Percentiles rank a stretch among this genome's conserved stretches.
Conservation (phyloP, 495 filamentous ascomycete species). For the Xylaria telfairii region DNA sequence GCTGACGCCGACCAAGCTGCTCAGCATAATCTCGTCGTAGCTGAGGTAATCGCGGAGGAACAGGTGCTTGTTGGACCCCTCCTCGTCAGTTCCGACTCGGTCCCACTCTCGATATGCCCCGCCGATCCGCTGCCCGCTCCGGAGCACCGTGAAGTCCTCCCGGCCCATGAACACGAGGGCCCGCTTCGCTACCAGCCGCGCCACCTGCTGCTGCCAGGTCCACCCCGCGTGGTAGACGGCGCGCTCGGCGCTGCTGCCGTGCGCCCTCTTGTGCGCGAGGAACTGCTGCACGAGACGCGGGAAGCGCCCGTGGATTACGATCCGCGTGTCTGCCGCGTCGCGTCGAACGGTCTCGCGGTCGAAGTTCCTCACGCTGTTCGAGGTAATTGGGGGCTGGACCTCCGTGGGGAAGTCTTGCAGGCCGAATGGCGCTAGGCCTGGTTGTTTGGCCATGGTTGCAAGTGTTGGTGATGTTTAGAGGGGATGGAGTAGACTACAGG, state of each 20-base stretch:
- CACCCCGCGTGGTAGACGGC: constrained; percentile 26
- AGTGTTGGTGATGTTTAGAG: too few relatives aligned
- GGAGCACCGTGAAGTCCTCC: constrained; percentile 30
- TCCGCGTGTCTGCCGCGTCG: constrained; percentile 30
- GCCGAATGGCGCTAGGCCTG: constrained; percentile 21
- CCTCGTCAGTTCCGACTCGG: constrained; percentile 27
- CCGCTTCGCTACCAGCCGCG: constrained; percentile 35
- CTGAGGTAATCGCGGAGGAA: constrained; percentile 32
- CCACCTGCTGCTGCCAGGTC: constrained; percentile 31
- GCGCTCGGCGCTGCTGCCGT: constrained; percentile 27
- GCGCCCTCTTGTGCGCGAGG: constrained; percentile 30
- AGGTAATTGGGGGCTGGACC: constrained; percentile 15
- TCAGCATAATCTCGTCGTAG: constrained; percentile 42
- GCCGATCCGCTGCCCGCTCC: constrained; percentile 4
- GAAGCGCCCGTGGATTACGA: constrained; percentile 32
- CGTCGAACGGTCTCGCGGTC: constrained; percentile 21
- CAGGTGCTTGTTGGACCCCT: constrained; percentile 6
- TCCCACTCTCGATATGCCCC: constrained; percentile 31
- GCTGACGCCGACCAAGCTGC: constrained; percentile 38
- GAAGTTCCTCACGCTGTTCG: constrained; percentile 34
- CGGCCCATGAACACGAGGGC: constrained; percentile 29
- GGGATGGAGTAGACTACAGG: too few relatives aligned
- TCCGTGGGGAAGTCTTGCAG: constrained; percentile 25
- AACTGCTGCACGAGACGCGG: constrained; percentile 32
- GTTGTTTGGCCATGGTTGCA: not conserved